A percentile compares a stretch with the other conserved stretches of the same genome.
Conservation (phyloP, 257 asterid genomes). For the Asclepias syriaca region DNA sequence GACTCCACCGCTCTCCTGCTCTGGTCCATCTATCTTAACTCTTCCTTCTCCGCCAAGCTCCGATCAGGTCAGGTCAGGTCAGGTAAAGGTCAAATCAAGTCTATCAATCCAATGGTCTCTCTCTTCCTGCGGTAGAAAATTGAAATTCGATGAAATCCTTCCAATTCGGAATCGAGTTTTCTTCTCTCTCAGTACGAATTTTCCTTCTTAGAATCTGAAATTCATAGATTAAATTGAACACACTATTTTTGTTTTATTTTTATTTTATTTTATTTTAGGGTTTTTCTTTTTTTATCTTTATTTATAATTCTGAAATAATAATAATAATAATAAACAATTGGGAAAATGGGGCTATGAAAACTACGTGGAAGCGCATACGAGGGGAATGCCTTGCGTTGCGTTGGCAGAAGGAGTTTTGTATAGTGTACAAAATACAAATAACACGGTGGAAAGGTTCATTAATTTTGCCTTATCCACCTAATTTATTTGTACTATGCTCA, state of each 20-base stretch:
- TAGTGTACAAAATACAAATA: no score
- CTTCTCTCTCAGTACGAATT: neutral
- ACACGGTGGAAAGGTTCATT: no score
- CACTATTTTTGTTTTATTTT: neutral
- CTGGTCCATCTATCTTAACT: slow-evolving; percentile 55
- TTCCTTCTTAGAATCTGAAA: neutral
- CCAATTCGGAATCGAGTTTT: neutral
- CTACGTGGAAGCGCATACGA: no score
- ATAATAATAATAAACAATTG: no score
- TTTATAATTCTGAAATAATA: no score
- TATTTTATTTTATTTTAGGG: neutral
- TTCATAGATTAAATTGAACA: neutral
- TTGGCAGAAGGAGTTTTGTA: no score
- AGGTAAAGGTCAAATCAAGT: no score
- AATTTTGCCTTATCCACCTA: no score
- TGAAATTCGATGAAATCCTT: neutral
- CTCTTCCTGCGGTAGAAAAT: neutral
- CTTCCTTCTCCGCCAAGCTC: neutral
- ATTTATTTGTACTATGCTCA: no score
- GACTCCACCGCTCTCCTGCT: slow-evolving; percentile 99
- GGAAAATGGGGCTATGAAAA: no score
- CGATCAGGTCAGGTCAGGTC: slow-evolving; percentile 4
- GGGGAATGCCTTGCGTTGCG: no score
- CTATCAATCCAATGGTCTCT: neutral
- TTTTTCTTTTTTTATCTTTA: neutral